A percentile compares a stretch with the other conserved stretches of the same genome.
phyloP scores from a whole-genome alignment of 2,329 filamentous ascomycete species.

The Geosmithia flava region DNA sequence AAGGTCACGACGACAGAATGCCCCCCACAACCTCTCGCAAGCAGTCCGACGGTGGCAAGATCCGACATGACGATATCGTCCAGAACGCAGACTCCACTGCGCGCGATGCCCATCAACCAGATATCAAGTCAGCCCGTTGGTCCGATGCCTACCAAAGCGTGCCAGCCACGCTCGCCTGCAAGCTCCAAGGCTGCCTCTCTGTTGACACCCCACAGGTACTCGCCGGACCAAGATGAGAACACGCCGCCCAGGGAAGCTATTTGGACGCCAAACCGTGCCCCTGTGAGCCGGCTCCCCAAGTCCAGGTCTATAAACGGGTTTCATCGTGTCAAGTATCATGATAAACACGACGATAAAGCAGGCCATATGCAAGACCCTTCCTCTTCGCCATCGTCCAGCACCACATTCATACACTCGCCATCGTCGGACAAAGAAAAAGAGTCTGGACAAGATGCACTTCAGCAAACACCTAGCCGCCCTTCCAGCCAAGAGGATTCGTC shows the following conservation, averaged over 20 bases:
- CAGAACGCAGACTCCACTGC: conserved; percentile 5
- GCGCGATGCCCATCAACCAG: conserved; percentile 5
- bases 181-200: conserved; percentile 6
- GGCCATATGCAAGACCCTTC: not conserved
- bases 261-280: not conserved
- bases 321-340: conserved; percentile 25
- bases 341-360: not conserved
- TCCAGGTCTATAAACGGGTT: conserved; percentile 32
- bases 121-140: conserved; percentile 5
- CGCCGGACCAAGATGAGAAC: conserved; percentile 14
- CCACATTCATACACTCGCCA: conserved; percentile 4
- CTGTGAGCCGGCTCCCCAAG: conserved; percentile 22
- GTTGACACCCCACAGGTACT: conserved; percentile 2
- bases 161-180: not conserved
- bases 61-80: conserved; percentile 13
- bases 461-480: not conserved
- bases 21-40: conserved; percentile 10
- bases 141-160: not conserved
- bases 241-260: conserved; percentile 4
- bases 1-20: conserved; percentile 19
- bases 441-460: not conserved
- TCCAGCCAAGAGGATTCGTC: not conserved
- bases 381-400: conserved; percentile 2
- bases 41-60: conserved; percentile 16
- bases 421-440: not conserved